Evolutionary conservation across 1,139 yeast species (phyloP).

Genomic region (Yamadazyma membranifaciens): DNA sequence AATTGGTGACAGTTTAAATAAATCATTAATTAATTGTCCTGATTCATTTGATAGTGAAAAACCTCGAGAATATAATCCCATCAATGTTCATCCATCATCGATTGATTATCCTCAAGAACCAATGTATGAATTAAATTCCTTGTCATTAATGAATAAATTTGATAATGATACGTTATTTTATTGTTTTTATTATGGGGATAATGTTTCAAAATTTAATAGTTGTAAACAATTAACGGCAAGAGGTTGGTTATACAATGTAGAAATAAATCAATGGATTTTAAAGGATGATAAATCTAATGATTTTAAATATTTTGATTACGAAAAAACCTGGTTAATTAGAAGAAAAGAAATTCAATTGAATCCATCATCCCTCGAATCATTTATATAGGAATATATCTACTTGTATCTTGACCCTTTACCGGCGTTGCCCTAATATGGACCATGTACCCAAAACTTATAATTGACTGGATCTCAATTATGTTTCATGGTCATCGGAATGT

Average conservation of each 20-base stretch:
- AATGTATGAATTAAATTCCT: conserved; percentile 53
- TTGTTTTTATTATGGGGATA: conserved; percentile 75
- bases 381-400: conserved; percentile 21
- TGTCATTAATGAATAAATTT: conserved; percentile 61
- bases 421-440: too few species aligned
- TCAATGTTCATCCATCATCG: conserved; percentile 84
- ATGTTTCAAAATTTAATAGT: conserved; percentile 64
- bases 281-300: conserved; percentile 50
- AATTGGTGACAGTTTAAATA: conserved; percentile 62
- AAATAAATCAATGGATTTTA: conserved; percentile 77
- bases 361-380: conserved; percentile 4
- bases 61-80: conserved; percentile 80
- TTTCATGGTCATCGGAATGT: too few species aligned
- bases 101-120: conserved; percentile 93
- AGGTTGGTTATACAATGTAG: conserved; percentile 85
- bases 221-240: conserved; percentile 79
- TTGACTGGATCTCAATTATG: too few species aligned
- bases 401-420: too few species aligned
- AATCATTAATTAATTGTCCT: conserved; percentile 84
- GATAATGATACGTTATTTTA: conserved; percentile 89
- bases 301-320: conserved; percentile 87
- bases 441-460: too few species aligned
- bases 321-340: conserved; percentile 84
- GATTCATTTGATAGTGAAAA: conserved; percentile 89
- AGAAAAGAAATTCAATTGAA: conserved; percentile 60